Evolutionary conservation across 495 filamentous ascomycete species (phyloP).

Genomic region (Xylaria castorea): DNA sequence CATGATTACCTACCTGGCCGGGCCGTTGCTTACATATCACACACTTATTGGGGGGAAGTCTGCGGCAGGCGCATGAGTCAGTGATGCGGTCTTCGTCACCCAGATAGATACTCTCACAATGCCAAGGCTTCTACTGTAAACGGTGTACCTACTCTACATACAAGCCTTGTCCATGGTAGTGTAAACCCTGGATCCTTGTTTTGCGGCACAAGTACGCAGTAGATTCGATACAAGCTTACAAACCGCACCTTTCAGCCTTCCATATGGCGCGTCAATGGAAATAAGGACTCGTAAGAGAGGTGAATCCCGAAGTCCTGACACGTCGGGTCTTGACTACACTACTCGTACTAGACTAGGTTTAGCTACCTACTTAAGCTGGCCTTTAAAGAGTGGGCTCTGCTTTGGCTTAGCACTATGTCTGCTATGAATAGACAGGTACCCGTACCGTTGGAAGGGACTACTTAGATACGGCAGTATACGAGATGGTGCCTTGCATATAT

Average conservation of each 20-base stretch:
- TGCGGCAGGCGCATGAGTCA: not conserved
- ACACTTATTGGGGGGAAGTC: not conserved
- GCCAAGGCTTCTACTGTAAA: not conserved
- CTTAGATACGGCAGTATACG: slow-evolving; percentile 12
- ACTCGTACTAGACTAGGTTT: not conserved
- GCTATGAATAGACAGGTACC: slow-evolving; percentile 18
- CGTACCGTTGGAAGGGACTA: not conserved
- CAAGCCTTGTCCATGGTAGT: not conserved
- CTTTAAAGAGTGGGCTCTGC: not conserved
- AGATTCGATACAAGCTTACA: slow-evolving; percentile 5
- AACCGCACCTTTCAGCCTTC: not conserved
- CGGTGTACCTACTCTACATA: not conserved
- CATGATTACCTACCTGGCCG: not conserved
- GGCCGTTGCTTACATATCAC: not conserved
- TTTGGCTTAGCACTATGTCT: not conserved
- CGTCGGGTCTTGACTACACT: not conserved
- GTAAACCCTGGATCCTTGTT: not conserved
- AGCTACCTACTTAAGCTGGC: not conserved
- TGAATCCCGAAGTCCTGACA: not conserved
- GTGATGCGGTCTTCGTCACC: not conserved
- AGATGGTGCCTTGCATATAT: slow-evolving; percentile 9
- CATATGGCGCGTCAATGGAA: not conserved
- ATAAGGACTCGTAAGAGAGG: not conserved
- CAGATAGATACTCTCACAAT: not conserved
- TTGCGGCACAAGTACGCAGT: not conserved